A percentile compares a stretch with the other conserved stretches of the same genome.
phyloP scores from a whole-genome alignment of 495 filamentous ascomycete genomes.

The Penicillium goetzii region DNA sequence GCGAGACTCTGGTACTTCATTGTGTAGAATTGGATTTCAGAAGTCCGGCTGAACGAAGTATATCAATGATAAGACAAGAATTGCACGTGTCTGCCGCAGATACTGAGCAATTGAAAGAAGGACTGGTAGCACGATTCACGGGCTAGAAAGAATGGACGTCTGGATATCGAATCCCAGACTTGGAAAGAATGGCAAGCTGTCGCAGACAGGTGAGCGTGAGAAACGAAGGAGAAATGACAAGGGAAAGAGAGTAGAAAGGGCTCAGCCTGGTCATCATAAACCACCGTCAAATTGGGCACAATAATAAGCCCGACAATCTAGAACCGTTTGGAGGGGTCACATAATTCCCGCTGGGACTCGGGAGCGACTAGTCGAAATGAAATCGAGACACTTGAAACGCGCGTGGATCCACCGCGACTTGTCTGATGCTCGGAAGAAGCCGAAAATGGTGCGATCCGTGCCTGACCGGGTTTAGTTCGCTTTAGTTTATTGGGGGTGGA shows the following conservation, averaged over 20 bases:
- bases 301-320: neutral
- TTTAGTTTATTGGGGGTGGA: constrained; percentile 26
- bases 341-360: constrained; percentile 17
- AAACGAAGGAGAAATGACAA: constrained; percentile 14
- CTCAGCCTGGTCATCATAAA: neutral
- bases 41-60: neutral
- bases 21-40: constrained; percentile 11
- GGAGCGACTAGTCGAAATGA: constrained; percentile 30
- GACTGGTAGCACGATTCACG: constrained; percentile 13
- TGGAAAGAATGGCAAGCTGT: constrained; percentile 26
- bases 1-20: constrained; percentile 43
- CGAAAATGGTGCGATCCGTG: constrained; percentile 18
- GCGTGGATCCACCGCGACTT: constrained; percentile 28
- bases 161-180: constrained; percentile 39
- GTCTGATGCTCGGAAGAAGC: constrained; percentile 23
- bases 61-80: neutral
- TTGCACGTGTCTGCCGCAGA: constrained; percentile 2
- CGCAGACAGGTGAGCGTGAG: constrained; percentile 28
- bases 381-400: constrained; percentile 37
- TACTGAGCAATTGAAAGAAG: constrained; percentile 11
- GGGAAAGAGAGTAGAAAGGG: constrained; percentile 13
- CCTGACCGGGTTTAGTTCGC: constrained; percentile 21
- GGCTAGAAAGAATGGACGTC: constrained; percentile 41
- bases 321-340: constrained; percentile 6
- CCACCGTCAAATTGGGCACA: neutral